These are phyloP conservation scores for Tricholoma sp. DNA, from an alignment of 768 basidiomycete genomes.

Conservation along the genomic window DNA sequence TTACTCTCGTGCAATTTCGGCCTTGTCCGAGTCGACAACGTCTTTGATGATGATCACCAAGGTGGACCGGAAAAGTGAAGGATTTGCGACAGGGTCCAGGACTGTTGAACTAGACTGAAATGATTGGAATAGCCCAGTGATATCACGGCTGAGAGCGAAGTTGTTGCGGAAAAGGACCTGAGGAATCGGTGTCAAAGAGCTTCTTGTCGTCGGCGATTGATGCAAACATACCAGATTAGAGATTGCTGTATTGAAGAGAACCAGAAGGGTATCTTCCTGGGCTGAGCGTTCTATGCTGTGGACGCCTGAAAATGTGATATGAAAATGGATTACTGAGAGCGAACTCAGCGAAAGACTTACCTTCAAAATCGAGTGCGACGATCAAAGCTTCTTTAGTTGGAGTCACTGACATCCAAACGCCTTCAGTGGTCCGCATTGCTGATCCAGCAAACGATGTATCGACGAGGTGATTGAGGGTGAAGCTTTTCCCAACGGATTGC, in stretches of 20 bases:
- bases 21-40: slow-evolving; percentile 56
- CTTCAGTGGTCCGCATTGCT: slow-evolving; percentile 64
- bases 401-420: slow-evolving; percentile 65
- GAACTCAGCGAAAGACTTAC: slow-evolving; percentile 19
- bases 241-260: slow-evolving; percentile 60
- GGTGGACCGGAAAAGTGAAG: slow-evolving; percentile 52
- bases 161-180: slow-evolving; percentile 65
- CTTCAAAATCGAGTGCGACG: slow-evolving; percentile 64
- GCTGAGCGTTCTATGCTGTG: slow-evolving; percentile 60
- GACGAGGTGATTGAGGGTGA: slow-evolving; percentile 51
- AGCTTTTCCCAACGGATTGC: slow-evolving; percentile 63
- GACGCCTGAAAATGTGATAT: slow-evolving; percentile 34
- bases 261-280: slow-evolving; percentile 60
- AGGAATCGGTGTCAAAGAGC: not conserved
- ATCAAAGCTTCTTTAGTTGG: slow-evolving; percentile 50
- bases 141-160: slow-evolving; percentile 58
- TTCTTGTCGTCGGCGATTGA: not conserved
- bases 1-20: slow-evolving; percentile 55
- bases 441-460: slow-evolving; percentile 65
- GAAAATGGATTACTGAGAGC: not conserved
- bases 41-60: slow-evolving; percentile 66
- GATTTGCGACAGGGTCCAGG: slow-evolving; percentile 54
- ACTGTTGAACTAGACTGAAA: slow-evolving; percentile 55
- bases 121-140: slow-evolving; percentile 57
- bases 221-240: slow-evolving; percentile 47